Evolutionary conservation across 176 grass and related monocot species (phyloP), one percentile per base, ranked within the genome.

Genomic region (Melocanna baccifera): DNA sequence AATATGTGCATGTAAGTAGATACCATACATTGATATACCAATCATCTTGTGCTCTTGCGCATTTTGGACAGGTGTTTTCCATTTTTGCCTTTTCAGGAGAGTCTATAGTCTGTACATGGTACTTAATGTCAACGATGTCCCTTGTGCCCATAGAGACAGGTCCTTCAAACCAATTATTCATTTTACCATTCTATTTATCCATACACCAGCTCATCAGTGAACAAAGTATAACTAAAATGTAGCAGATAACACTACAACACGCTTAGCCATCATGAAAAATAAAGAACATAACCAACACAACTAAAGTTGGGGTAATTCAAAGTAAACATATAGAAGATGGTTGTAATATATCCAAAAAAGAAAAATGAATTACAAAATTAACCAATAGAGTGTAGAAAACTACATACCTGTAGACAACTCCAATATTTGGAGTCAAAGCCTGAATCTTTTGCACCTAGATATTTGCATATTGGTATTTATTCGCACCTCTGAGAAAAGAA

Each of bases 391-490:
- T n/a, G 71, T 62, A 62, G 53, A 71, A 45, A 55, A 75, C 9
- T 74, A 94, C 96, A 91, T 89, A 98, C 96, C 96, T 98, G 63
- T 98, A 98, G 56, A 98, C 91, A 81, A 96, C 96, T 45, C 91
- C 93, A 57, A 98, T 98, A 53, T 98, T 96, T 53, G 93, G 86
- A 76, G 96, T 96, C 86, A 98, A 81, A 45, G 91, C 62, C 67
- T 98, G 96, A 81, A 94, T 98, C 81, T 98, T 98, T 90, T 98
- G 96, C 16, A 98, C 93, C 93, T 96, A 47, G 22, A 88, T 80
- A 83, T 71, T 69, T 85, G 16, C 68, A 84, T 9, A 62, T 51
- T 69, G 9, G 37, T 25, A 84, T 39, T 51, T 69, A 42, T 80
- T 80, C 80, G 25, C 3, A 36, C 14, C 58, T 28, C 12, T 34